These are phyloP conservation scores for Quercus wislizeni DNA, from an alignment of 306 rosid genomes.

Conservation along the genomic window DNA sequence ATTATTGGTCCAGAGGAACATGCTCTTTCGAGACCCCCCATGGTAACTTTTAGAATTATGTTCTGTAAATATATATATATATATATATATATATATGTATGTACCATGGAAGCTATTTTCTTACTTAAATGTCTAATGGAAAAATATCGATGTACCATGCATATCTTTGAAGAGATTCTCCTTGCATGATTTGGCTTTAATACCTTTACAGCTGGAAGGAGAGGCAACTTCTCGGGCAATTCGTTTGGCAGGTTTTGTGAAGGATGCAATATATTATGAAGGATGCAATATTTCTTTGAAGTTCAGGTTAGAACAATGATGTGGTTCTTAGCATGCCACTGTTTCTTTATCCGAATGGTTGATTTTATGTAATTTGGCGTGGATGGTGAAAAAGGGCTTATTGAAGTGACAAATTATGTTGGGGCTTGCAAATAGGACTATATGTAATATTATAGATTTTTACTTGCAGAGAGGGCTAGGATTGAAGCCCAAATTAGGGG, in stretches of 20 bases:
- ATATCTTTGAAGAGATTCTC: not conserved
- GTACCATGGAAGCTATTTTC: not conserved
- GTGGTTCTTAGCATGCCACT: not conserved
- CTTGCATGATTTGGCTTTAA: constrained; percentile 24
- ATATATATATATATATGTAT: too few species aligned
- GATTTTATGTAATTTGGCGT: constrained; percentile 3
- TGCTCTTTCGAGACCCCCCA: too few species aligned
- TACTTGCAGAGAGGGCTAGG: constrained; percentile 58
- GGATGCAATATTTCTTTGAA: too few species aligned
- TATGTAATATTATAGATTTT: too few species aligned
- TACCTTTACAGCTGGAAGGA: constrained; percentile 70
- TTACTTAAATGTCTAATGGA: not conserved
- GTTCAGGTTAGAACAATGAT: too few species aligned
- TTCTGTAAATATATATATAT: too few species aligned
- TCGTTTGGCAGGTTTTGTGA: constrained; percentile 72
- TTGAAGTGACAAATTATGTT: constrained; percentile 1
- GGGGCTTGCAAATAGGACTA: not conserved
- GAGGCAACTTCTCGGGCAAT: constrained; percentile 96
- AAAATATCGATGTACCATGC: too few species aligned
- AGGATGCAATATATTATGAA: not conserved
- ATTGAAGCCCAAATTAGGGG: constrained; percentile 78
- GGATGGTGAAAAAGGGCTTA: not conserved
- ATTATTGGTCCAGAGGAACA: too few species aligned
- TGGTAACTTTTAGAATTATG: too few species aligned
- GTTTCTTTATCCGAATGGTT: not conserved